Base-by-base conservation (phyloP, 495 filamentous ascomycete genomes). In the Penicillium diatomitis region DNA sequence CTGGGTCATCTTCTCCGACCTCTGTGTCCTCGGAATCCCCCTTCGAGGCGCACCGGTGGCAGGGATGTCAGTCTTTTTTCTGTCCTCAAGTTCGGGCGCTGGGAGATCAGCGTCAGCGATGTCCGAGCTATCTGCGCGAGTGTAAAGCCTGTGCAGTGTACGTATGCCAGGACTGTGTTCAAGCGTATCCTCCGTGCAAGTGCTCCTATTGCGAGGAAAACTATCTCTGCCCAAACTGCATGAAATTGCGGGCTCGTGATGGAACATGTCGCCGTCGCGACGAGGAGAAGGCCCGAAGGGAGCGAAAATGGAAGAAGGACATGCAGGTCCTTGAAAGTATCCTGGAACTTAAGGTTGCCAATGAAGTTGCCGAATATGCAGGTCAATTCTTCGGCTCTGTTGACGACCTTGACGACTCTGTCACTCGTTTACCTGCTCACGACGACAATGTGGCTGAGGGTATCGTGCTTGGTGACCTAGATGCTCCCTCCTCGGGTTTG, bases 41-140 rank as follows among this genome's bases (percentile, higher is more conserved):
- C 7, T 41, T 64, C n/a, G 68, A 66, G 8, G 50, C 51, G 1
- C 50, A 58, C 9, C 71, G 68, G 49, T 79, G 78, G 78, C 71
- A 75, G 59, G 78, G 78, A 31, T 82, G 78, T 50, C 76, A 76
- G 41, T 72, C 75, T 3, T 80, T 78, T 56, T 76, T 78, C 50
- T 82, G 78, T 47, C 78, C 75, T 3, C 67, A 68, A 39, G 71
- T 69, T 33, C 68, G 75, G 20, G 64, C 70, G 2, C 52, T 74
- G 9, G 73, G 75, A 4, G 78, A 82, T 54, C 69, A 71, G 32
- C 68, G 77, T 4, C 68, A 70, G 36, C 61, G 71, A 32, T 81
- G 78, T 53, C 62, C 66, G 3, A 74, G 71, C 45, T 53, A 69
- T 12, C 56, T 78, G 4, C 70, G 69, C 30, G 72, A 79, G 62